Evolutionary conservation across 768 basidiomycete species (phyloP).

Genomic region (Suillus fuscotomentosus): DNA sequence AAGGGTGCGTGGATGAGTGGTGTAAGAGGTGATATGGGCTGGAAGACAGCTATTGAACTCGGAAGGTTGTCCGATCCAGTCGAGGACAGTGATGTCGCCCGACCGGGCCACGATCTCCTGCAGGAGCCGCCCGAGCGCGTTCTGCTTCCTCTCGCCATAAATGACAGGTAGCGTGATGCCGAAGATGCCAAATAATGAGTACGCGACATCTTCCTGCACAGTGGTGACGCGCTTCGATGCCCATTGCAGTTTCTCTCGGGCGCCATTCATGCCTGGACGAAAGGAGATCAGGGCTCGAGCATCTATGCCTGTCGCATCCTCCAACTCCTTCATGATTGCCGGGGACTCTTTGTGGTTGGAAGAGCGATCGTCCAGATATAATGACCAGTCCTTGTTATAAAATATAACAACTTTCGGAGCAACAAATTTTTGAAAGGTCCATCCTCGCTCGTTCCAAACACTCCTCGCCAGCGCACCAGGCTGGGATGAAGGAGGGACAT

Average conservation of each 20-base stretch:
- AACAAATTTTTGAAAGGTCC: too few relatives aligned
- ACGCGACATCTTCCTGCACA: background rate
- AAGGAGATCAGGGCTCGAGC: background rate
- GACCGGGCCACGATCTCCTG: background rate
- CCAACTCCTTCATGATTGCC: too few relatives aligned
- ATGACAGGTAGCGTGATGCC: background rate
- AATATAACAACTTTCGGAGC: too few relatives aligned
- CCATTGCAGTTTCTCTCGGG: background rate
- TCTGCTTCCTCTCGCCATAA: background rate
- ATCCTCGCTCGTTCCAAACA: too few relatives aligned
- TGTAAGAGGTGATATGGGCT: background rate
- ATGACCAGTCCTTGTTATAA: too few relatives aligned
- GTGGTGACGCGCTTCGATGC: background rate
- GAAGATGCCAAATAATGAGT: background rate
- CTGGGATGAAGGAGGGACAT: background rate
- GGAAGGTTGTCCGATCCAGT: background rate
- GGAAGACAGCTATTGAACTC: background rate
- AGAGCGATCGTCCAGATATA: too few relatives aligned
- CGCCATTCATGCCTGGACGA: background rate
- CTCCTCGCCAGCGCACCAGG: too few relatives aligned
- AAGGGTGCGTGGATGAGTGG: background rate
- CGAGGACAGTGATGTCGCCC: background rate
- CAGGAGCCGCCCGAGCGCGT: background rate
- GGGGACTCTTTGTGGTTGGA: too few relatives aligned
- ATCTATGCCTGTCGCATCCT: too few relatives aligned